Evolutionary conservation across 202 grass and related monocot genomes (phyloP), one percentile per base, ranked within the genome.

Genomic region (Bolboschoenoplectus hybrid): DNA sequence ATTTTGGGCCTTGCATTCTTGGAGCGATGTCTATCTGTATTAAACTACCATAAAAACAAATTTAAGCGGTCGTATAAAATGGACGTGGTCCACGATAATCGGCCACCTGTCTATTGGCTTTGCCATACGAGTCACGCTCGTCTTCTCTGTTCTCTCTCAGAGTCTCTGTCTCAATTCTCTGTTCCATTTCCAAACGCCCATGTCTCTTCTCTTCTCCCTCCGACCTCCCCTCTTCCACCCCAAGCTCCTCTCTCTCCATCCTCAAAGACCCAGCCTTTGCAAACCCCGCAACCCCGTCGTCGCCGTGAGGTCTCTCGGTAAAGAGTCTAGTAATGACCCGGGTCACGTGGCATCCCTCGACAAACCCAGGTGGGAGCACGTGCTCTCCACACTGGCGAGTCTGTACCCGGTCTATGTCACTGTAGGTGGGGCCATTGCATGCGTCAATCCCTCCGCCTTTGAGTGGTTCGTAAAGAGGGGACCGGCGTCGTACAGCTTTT

Each of bases 331-430:
- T 26, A 26, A 50, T 8, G 73, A 35, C 14, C 60, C 63, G 0
- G 14, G 6, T 52, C 36, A 43, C 39, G 67, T 81, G 47, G 41
- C 74, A 3, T 20, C 67, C 67, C 32, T 55, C 2, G n/a, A 65
- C 58, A 46, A 58, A 2, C 89, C 50, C 56, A 5, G 70, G 75
- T 96, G 91, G 89, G 41, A 90, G 38, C 62, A 63, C 65, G 72
- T 43, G 26, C 87, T 93, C 10, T 61, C 94, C 2, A 75, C 91
- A 0, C 88, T 90, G 52, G 86, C 94, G 2, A 89, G 88, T 1
- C 85, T 97, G 12, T 93, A 97, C 86, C 91, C 94, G 17, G 69
- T 83, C 5, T 97, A 97, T 84, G 89, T 97, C 8, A 87, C 83
- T 38, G 82, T 82, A 3, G 94, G 91, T 2, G 94, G 88, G 16